Base-by-base conservation (phyloP, 139 green algal species). In the Coelastrella sp. region DNA sequence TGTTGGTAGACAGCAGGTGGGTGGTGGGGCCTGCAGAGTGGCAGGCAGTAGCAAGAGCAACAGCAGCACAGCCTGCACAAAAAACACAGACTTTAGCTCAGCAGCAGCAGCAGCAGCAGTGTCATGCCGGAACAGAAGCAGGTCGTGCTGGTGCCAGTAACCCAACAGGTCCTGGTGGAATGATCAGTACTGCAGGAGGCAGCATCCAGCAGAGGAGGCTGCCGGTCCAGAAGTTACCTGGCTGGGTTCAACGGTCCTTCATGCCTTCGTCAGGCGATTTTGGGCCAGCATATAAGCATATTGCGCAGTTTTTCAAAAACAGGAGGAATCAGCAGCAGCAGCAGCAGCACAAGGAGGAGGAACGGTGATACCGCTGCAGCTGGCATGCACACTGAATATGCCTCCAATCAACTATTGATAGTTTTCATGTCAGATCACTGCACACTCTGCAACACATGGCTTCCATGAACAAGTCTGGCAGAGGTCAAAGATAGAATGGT, bases 1-100 rank as follows among this genome's bases (percentile, higher is more conserved):
- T 99, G 19, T 87, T 99, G 35, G 92, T 91, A n/a, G 97, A 99
- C 78, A 41, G 23, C 1, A 83, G 96, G 2, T 99, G 98, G 87
- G 64, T 74, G 66, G 80, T 62, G n/a, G n/a, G 38, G 4, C 38
- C 45, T 6, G 40, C 57, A 37, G 35, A 68, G 45, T 45, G 41
- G 60, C 50, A 45, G 11, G 41, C 43, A 45, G 74, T 72, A 37
- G 53, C 40, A 62, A 27, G 13, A 19, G 38, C 41, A 21, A 34
- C 35, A 17, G 50, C 30, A 50, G 30, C 41, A 67, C 5, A 9
- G 19, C 6, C 19, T 32, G 21, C 17, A 27, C 53, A 32, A 62
- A 21, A 37, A 79, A 30, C 15, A 60, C 21, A 27, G 21, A 5
- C 53, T 32, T 19, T 9, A 32, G 6, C 53, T 6, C 60, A 84